These are phyloP conservation scores for Lactarius vividus DNA, from an alignment of 768 basidiomycete genomes.

Conservation along the genomic window DNA sequence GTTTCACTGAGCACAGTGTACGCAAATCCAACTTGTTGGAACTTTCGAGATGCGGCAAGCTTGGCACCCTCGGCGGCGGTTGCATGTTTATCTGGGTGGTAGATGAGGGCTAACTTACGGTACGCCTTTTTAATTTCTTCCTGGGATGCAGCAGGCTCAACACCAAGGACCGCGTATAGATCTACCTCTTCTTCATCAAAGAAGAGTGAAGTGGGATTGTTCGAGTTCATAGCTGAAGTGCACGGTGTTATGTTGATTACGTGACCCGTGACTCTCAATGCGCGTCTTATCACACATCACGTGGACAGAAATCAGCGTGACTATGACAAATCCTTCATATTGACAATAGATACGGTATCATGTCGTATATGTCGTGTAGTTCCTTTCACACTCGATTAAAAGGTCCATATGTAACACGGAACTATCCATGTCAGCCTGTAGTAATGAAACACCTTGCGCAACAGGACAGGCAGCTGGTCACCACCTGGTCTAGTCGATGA, in stretches of 20 bases:
- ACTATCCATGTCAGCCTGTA: not conserved
- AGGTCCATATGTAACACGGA: not conserved
- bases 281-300: slow-evolving; percentile 15
- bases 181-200: slow-evolving; percentile 77
- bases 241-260: not conserved
- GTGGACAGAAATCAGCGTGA: slow-evolving; percentile 3
- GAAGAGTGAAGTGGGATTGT: slow-evolving; percentile 71
- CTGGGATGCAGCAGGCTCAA: slow-evolving; percentile 50
- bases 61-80: slow-evolving; percentile 56
- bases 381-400: not conserved
- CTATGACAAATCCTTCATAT: not conserved
- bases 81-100: slow-evolving; percentile 91
- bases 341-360: not conserved
- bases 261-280: not conserved
- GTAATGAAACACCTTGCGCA: not conserved
- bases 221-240: slow-evolving; percentile 36
- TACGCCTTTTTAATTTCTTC: slow-evolving; percentile 84
- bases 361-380: not conserved
- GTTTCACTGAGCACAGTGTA: slow-evolving; percentile 86
- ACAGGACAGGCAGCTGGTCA: not conserved
- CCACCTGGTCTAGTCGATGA: not conserved
- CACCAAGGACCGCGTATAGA: slow-evolving; percentile 70
- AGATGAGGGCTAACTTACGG: slow-evolving; percentile 72
- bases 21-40: slow-evolving; percentile 93
- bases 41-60: slow-evolving; percentile 68